These are phyloP conservation scores for Globisporangium spiculum DNA, from an alignment of 352 stramenopile genomes.

Conservation along the genomic window DNA sequence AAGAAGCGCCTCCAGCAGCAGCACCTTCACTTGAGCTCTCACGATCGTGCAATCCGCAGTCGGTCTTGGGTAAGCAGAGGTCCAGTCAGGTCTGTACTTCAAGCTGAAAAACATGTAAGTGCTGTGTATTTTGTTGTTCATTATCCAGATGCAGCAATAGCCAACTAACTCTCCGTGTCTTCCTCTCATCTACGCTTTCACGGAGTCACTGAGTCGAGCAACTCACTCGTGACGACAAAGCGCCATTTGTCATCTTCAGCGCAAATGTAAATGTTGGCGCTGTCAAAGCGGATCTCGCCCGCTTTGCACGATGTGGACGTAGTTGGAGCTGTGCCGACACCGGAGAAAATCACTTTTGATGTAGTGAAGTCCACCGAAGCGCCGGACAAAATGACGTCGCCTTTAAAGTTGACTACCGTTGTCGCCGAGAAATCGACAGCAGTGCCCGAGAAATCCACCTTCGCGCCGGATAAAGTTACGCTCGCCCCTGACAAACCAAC, in stretches of 20 bases:
- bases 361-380: constrained; percentile 13
- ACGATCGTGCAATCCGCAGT: background rate
- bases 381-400: constrained; percentile 3
- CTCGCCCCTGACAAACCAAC: constrained; percentile 14
- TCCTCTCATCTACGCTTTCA: background rate
- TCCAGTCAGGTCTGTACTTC: background rate
- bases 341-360: constrained; percentile 15
- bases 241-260: background rate
- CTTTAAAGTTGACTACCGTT: constrained; percentile 12
- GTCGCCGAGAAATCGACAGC: constrained; percentile 14
- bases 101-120: background rate
- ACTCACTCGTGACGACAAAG: background rate
- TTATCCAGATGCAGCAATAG: background rate
- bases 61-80: background rate
- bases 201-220: background rate
- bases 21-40: no score
- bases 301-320: constrained; percentile 10
- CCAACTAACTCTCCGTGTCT: background rate
- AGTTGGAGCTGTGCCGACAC: constrained; percentile 3
- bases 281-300: constrained; percentile 17
- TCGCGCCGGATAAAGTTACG: constrained; percentile 3
- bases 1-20: no score
- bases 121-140: background rate
- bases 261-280: constrained; percentile 12
- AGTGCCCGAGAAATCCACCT: constrained; percentile 14